Base-by-base conservation (phyloP, 1,284 basidiomycete genomes). In the Puccinia novopanici region DNA sequence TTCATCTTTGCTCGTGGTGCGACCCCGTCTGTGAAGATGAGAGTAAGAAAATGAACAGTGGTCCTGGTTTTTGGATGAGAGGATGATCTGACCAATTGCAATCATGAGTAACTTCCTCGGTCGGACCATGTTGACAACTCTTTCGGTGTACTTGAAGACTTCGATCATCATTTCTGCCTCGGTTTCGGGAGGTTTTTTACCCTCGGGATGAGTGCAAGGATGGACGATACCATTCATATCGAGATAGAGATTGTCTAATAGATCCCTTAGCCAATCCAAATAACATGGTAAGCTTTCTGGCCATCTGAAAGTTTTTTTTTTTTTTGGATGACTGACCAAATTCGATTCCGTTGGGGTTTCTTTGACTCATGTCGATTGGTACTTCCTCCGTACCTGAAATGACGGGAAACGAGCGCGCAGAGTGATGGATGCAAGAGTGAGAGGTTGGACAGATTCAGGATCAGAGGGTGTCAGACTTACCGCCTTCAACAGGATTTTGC, bases 121-220 rank as follows among this genome's bases (percentile, higher is more conserved):
- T 80, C 96, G 89, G 72, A 98, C 87, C 96, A 99, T 98, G 86
- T 95, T 94, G 67, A 99, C 94, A 37, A 99, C 93, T 68, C 97
- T 90, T 85, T 98, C 95, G 0, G 97, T 99, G 88, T 99, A 99
- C 75, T 89, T 90, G 88, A 99, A 98, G 61, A 99, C 90, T 86
- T 98, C 97, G 30, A 93, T 85, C 97, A 99, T 99, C 97, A 99
- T 99, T 81, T 98, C 95, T 85, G 95, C 93, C 86, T 99, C 97
- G 1, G 95, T 98, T 86, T 97, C 93, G 0, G 97, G 97, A 0
- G 97, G 91, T 68, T 94, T 93, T 89, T 93, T 94, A 84, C 95
- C 95, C 86, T 98, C 96, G 0, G 96, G 96, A 86, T 98, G 96
- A 0, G 96, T 98, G 90, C 96, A 98, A 8, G 96, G 96, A 87